phyloP scores from a whole-genome alignment of 495 filamentous ascomycete genomes.

The Aspergillus affinis region DNA sequence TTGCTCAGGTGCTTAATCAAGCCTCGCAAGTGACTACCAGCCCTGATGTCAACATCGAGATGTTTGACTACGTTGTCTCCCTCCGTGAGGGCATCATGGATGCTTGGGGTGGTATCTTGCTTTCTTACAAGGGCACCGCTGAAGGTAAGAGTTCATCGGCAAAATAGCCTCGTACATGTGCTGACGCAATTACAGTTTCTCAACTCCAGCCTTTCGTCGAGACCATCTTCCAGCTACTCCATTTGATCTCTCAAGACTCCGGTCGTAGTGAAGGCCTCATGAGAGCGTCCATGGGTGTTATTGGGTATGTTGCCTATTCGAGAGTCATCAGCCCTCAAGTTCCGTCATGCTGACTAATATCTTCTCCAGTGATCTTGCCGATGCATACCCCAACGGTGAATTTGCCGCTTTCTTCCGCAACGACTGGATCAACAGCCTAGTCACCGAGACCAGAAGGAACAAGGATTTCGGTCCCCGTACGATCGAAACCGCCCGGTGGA shows the following conservation, averaged over 20 bases:
- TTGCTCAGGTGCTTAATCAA: constrained; percentile 91
- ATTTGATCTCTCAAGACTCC: constrained; percentile 73
- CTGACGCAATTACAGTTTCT: constrained; percentile 50
- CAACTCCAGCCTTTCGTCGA: constrained; percentile 75
- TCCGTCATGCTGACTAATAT: constrained; percentile 33
- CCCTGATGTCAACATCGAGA: constrained; percentile 75
- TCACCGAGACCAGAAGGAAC: constrained; percentile 83
- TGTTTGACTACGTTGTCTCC: constrained; percentile 92
- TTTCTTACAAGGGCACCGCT: constrained; percentile 74
- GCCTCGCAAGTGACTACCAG: constrained; percentile 76
- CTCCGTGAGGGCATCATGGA: constrained; percentile 98
- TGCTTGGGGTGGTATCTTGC: constrained; percentile 94
- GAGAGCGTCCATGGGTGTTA: constrained; percentile 90
- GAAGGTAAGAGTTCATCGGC: constrained; percentile 40
- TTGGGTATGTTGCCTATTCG: constrained; percentile 65
- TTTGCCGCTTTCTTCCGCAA: constrained; percentile 78
- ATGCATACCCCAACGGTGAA: constrained; percentile 89
- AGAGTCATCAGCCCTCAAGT: constrained; percentile 2
- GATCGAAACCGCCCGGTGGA: constrained; percentile 93
- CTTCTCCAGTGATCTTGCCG: constrained; percentile 78
- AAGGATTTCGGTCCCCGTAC: constrained; percentile 80
- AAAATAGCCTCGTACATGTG: constrained; percentile 14
- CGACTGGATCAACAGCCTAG: constrained; percentile 84
- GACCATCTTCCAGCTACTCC: constrained; percentile 86
- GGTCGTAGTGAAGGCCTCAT: constrained; percentile 90